These are phyloP conservation scores for Alternaria gaisen DNA, from an alignment of 2,329 filamentous ascomycete species.

Conservation along the genomic window DNA sequence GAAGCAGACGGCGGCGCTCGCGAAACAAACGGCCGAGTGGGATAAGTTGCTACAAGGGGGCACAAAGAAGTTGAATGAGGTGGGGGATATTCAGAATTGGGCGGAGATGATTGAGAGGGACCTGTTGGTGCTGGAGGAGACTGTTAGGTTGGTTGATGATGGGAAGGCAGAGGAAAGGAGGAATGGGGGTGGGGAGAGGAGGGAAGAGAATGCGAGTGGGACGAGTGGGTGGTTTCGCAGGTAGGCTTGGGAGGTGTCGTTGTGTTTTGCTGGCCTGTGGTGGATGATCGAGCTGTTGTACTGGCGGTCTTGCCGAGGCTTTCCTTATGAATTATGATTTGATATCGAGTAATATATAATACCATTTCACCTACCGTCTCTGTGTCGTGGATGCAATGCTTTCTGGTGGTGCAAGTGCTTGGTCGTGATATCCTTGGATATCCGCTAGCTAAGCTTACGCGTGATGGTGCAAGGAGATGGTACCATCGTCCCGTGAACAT, in stretches of 20 bases:
- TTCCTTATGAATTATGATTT: too few relatives aligned
- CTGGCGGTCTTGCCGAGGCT: not conserved
- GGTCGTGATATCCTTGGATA: not conserved
- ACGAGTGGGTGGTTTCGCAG: slow-evolving; percentile 29
- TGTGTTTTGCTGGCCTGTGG: not conserved
- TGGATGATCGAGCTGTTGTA: not conserved
- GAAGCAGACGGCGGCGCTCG: slow-evolving; percentile 67
- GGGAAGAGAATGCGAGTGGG: slow-evolving; percentile 41
- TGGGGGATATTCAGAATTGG: slow-evolving; percentile 87
- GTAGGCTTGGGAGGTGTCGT: not conserved
- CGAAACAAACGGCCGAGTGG: slow-evolving; percentile 71
- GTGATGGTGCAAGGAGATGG: not conserved
- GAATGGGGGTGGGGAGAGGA: slow-evolving; percentile 21
- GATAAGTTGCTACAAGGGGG: slow-evolving; percentile 70
- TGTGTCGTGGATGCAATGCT: not conserved
- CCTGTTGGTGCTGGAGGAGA: slow-evolving; percentile 53
- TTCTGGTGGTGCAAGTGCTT: not conserved
- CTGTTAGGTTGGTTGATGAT: slow-evolving; percentile 48
- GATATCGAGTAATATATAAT: not conserved
- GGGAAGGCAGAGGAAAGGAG: slow-evolving; percentile 18
- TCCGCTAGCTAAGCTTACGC: not conserved
- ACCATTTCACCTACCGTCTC: not conserved
- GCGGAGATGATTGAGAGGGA: slow-evolving; percentile 75
- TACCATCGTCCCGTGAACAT: not conserved
- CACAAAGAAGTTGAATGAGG: slow-evolving; percentile 74